Conservation (phyloP, 1,284 basidiomycete species). For the Ganoderma boninense region DNA sequence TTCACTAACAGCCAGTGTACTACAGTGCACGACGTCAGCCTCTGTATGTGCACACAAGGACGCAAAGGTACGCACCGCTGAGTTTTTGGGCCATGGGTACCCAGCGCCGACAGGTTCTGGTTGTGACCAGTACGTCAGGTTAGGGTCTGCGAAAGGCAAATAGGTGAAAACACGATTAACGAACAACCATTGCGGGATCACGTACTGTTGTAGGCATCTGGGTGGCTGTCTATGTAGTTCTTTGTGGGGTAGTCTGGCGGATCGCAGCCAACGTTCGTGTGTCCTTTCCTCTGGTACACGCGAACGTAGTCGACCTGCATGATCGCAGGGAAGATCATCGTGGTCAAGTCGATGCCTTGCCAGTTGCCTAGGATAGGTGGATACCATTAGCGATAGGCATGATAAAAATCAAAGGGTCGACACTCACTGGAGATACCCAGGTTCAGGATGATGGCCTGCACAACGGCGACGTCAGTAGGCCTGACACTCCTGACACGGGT, state of each 20-base stretch:
- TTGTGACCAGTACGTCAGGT: constrained; percentile 40
- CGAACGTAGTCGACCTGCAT: constrained; percentile 72
- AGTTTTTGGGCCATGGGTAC: constrained; percentile 44
- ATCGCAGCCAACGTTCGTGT: constrained; percentile 63
- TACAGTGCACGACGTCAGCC: constrained; percentile 2
- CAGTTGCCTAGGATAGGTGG: constrained; percentile 49
- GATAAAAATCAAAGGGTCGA: neutral
- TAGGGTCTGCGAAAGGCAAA: constrained; percentile 33
- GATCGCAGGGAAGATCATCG: constrained; percentile 46
- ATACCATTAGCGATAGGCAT: neutral
- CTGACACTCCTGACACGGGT: neutral
- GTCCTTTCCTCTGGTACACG: constrained; percentile 57
- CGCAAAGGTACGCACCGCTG: constrained; percentile 28
- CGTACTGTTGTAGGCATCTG: constrained; percentile 44
- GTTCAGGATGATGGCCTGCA: constrained; percentile 50
- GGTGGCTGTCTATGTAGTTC: constrained; percentile 51
- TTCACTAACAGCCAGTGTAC: constrained; percentile 28
- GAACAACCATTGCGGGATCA: neutral
- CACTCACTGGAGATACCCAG: constrained; percentile 50
- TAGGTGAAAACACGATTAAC: neutral
- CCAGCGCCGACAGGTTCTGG: constrained; percentile 36
- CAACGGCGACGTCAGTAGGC: neutral
- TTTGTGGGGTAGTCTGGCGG: constrained; percentile 62
- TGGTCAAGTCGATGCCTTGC: constrained; percentile 54
- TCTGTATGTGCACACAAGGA: too few species aligned